These are phyloP conservation scores for Beauveria brongniartii DNA, from an alignment of 2,329 filamentous ascomycete genomes.

Conservation along the genomic window DNA sequence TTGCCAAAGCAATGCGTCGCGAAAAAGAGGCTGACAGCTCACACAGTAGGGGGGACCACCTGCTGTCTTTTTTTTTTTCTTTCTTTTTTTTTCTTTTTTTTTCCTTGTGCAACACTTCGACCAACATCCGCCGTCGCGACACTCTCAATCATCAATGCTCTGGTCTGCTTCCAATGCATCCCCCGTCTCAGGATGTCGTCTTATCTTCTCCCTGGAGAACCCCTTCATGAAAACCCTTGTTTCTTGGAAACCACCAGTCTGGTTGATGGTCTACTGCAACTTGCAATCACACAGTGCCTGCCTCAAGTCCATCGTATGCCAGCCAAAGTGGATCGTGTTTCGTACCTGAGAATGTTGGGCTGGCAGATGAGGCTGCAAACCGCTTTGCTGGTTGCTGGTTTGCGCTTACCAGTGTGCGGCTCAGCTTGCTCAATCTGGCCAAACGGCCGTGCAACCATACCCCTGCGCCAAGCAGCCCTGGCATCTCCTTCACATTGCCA, in stretches of 20 bases:
- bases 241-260: neutral
- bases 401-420: too few relatives aligned
- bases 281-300: neutral
- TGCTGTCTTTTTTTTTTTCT: neutral
- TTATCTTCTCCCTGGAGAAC: neutral
- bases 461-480: too few relatives aligned
- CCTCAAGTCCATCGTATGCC: neutral
- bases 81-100: neutral
- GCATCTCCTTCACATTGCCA: too few relatives aligned
- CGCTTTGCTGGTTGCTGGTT: too few relatives aligned
- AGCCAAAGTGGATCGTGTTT: neutral
- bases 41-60: neutral
- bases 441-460: too few relatives aligned
- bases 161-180: neutral
- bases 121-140: neutral
- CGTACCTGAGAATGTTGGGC: neutral
- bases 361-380: neutral
- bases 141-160: neutral
- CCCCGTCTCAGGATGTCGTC: slow-evolving; percentile 1
- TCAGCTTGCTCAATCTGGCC: too few relatives aligned
- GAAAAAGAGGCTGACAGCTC: neutral
- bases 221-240: neutral
- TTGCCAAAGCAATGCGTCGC: slow-evolving; percentile 1
- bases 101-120: neutral
- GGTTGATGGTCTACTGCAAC: neutral